Evolutionary conservation across 371 early-diverging fungal genomes (phyloP).

Genomic region (Batkoa obscura): DNA sequence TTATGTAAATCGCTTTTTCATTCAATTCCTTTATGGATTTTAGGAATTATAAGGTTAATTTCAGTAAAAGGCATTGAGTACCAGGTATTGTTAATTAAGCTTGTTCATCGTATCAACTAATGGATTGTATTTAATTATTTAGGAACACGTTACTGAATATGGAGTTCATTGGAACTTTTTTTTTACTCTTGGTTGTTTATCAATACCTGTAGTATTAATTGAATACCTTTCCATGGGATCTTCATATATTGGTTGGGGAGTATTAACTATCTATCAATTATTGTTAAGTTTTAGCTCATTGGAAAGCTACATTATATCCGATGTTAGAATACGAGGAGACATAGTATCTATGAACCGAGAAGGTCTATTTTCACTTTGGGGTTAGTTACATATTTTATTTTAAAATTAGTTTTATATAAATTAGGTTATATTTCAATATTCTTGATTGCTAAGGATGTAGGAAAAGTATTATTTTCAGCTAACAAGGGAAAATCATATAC

Average conservation of each 20-base stretch:
- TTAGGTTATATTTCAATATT: conserved; percentile 67
- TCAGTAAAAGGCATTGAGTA: conserved; percentile 69
- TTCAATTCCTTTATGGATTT: conserved; percentile 39
- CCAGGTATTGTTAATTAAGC: conserved; percentile 17
- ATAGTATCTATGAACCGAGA: conserved; percentile 80
- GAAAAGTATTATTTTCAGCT: conserved; percentile 26
- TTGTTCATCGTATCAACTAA: not conserved
- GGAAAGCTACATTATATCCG: conserved; percentile 52
- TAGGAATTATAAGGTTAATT: conserved; percentile 51
- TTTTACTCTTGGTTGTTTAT: conserved; percentile 73
- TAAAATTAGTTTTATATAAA: not conserved
- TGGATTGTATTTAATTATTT: conserved; percentile 7
- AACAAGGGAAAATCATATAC: conserved; percentile 21
- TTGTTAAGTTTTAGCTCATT: conserved; percentile 24
- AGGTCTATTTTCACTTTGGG: conserved; percentile 66
- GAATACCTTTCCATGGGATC: conserved; percentile 14
- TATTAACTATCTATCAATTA: conserved; percentile 18
- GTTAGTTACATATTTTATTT: conserved; percentile 14
- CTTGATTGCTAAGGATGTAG: conserved; percentile 44
- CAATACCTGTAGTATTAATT: conserved; percentile 42
- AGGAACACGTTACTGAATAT: conserved; percentile 88
- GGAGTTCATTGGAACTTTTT: conserved; percentile 98
- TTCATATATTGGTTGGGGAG: not conserved
- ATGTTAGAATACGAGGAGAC: conserved; percentile 51
- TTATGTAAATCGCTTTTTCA: conserved; percentile 15